Conservation (phyloP, 495 filamentous ascomycete species). For the Penicillium crystallinum region DNA sequence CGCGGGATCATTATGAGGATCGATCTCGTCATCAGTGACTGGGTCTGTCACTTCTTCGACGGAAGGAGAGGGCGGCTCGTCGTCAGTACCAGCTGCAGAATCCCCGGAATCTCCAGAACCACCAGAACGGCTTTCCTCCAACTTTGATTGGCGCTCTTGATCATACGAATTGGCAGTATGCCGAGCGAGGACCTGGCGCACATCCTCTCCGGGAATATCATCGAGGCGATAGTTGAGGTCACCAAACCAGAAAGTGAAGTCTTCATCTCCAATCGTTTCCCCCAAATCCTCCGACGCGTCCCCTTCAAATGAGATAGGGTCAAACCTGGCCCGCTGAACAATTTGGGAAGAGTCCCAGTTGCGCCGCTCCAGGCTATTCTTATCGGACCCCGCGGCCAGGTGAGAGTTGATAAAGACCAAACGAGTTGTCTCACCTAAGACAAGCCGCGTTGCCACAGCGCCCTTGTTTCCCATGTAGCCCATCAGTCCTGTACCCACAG, state of each 20-base stretch:
- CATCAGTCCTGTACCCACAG: constrained; percentile 79
- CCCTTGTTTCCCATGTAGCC: constrained; percentile 98
- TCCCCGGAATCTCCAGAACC: constrained; percentile 12
- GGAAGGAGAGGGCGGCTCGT: constrained; percentile 2
- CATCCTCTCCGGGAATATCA: constrained; percentile 82
- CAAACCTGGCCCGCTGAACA: constrained; percentile 63
- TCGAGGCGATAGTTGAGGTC: constrained; percentile 95
- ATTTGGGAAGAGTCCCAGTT: constrained; percentile 91
- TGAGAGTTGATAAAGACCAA: constrained; percentile 89
- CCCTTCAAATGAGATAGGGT: constrained; percentile 56
- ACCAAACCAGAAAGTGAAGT: constrained; percentile 94
- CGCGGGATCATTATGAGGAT: constrained; percentile 52
- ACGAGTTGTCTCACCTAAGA: constrained; percentile 85
- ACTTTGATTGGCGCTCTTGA: constrained; percentile 21
- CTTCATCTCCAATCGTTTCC: constrained; percentile 81
- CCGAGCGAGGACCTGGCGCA: constrained; percentile 75
- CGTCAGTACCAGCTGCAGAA: constrained; percentile 4
- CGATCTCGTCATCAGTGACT: constrained; percentile 32
- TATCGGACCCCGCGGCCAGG: constrained; percentile 79
- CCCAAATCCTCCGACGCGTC: constrained; percentile 41
- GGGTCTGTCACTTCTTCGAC: constrained; percentile 6
- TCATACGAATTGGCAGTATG: constrained; percentile 78
- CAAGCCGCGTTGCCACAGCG: constrained; percentile 70
- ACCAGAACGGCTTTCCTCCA: constrained; percentile 30
- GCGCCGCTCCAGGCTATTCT: constrained; percentile 67